Evolutionary conservation across 208 protist genomes (phyloP), one percentile per base, ranked within the genome.

Genomic region (Paratrypanosoma confusum): DNA sequence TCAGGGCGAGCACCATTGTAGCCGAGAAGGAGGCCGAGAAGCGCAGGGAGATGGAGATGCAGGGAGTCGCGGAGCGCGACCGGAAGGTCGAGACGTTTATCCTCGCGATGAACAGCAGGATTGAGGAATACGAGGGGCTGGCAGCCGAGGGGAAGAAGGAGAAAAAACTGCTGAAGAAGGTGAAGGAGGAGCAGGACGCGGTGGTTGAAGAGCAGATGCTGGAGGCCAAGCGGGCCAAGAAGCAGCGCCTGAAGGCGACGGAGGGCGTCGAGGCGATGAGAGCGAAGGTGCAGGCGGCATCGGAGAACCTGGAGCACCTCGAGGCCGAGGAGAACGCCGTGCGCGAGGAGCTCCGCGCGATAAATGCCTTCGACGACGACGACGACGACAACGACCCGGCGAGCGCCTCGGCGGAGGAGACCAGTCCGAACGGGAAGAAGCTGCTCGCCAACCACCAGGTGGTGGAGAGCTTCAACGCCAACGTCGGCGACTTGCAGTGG

Each of bases 161-260:
- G 28, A 93, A 89, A 57, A 85, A 86, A 61, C 41, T 35, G n/a
- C 35, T 45, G 40, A 93, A 90, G 54, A 66, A 66, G 36, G 16
- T 71, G 23, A 47, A 21, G 3, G 72, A 84, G 48, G 62, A 87
- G 60, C 47, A 67, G 14, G 57, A 81, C 27, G 65, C 31, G 18
- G 59, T 61, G 39, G 40, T 69, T 7, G 76, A 80, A 40, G 70
- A 66, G 40, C 46, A 31, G 29, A 18, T 89, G 45, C 65, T 72
- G 11, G 70, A 89, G 43, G 78, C 81, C 0, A 90, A 92, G 43
- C 81, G 81, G 50, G 61, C 62, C 0, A 92, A 95, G 62, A 92
- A 92, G 65, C 36, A 45, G 6, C 77, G 83, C 7, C 22, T 76
- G 11, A 86, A 80, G 54, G 27, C 69, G 26, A 54, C 83, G 43